These are phyloP conservation scores for Fusarium fracticaudum DNA, from an alignment of 2,329 filamentous ascomycete species.

Conservation along the genomic window DNA sequence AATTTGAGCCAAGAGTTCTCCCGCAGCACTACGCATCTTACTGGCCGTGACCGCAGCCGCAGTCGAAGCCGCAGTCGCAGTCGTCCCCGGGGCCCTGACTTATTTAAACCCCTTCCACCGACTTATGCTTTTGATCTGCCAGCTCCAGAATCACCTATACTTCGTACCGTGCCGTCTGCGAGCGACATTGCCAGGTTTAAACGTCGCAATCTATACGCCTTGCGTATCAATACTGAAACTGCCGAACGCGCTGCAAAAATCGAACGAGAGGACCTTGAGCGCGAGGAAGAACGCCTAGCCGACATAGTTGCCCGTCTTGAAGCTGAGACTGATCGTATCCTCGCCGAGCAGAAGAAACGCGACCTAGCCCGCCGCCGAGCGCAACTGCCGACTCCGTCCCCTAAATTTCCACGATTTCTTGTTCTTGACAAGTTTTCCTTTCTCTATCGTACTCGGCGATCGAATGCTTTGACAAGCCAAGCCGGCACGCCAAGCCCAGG, in stretches of 20 bases:
- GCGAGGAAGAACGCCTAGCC: constrained; percentile 44
- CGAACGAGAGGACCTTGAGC: constrained; percentile 29
- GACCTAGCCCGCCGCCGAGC: constrained; percentile 58
- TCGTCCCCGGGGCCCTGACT: constrained; percentile 20
- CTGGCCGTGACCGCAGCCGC: constrained; percentile 23
- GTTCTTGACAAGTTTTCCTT: constrained; percentile 61
- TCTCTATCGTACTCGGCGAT: constrained; percentile 55
- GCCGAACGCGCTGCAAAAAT: constrained; percentile 31
- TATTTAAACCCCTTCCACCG: constrained; percentile 2
- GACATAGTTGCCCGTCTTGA: constrained; percentile 56
- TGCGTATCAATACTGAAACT: constrained; percentile 34
- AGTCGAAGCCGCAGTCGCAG: constrained; percentile 29
- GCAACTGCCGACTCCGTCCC: constrained; percentile 51
- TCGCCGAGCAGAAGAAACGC: constrained; percentile 60
- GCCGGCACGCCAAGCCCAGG: constrained; percentile 47
- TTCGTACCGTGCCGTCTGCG: constrained; percentile 27
- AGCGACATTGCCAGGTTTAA: constrained; percentile 38
- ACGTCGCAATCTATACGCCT: constrained; percentile 35
- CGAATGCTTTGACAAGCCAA: constrained; percentile 47
- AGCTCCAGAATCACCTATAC: constrained; percentile 24
- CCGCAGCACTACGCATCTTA: constrained; percentile 12
- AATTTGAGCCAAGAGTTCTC: constrained; percentile 21
- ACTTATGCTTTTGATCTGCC: constrained; percentile 12
- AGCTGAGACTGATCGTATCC: constrained; percentile 58
- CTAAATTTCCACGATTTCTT: constrained; percentile 47